Percentiles rank a stretch among this genome's conserved stretches.
Conservation (phyloP, 495 filamentous ascomycete species). For the Tuber umbilicatum region DNA sequence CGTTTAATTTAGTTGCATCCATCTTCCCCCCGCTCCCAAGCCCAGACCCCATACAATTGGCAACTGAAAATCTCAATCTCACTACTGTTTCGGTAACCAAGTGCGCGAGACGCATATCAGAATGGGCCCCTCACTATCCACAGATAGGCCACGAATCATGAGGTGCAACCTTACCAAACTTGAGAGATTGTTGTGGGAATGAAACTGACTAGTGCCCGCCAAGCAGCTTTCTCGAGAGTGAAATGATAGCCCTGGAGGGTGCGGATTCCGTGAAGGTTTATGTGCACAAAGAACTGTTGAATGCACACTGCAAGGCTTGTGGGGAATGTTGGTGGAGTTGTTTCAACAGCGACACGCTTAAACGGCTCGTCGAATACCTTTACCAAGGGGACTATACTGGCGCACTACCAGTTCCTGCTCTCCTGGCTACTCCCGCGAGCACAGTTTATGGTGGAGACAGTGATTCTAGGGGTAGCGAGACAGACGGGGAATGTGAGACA, state of each 20-base stretch:
- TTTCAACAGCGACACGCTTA: constrained; percentile 8
- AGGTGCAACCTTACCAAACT: neutral
- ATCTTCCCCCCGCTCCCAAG: neutral
- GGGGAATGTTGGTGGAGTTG: neutral
- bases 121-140: neutral
- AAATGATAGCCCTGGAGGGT: neutral
- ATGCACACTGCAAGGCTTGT: neutral
- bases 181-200: neutral
- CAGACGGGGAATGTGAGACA: neutral
- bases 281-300: neutral
- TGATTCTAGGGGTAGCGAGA: too few species aligned
- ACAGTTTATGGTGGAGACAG: neutral
- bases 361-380: constrained; percentile 14
- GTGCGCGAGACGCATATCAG: neutral
- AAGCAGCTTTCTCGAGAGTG: neutral
- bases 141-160: neutral
- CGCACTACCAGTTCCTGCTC: neutral
- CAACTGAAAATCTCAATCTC: neutral
- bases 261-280: neutral
- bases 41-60: neutral
- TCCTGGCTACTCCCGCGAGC: neutral
- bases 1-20: neutral
- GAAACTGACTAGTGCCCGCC: neutral
- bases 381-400: constrained; percentile 12
- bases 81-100: neutral